These are phyloP conservation scores for Leccinum ponderosum DNA, from an alignment of 1,284 basidiomycete species.

Conservation along the genomic window DNA sequence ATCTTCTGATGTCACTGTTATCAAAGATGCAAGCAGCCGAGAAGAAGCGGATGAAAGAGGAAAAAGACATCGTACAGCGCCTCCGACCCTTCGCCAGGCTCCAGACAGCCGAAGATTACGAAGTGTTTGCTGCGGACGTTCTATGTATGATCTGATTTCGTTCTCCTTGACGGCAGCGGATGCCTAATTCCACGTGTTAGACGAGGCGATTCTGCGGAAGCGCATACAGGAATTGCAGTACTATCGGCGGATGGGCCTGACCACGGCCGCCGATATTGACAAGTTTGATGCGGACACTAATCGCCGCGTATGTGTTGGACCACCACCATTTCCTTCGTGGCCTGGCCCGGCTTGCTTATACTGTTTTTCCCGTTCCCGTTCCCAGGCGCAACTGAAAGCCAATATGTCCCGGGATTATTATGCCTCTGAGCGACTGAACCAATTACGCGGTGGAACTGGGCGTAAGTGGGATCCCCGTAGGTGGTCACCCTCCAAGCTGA, in stretches of 20 bases:
- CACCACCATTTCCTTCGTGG: not conserved
- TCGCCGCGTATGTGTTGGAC: constrained; percentile 59
- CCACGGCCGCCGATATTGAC: constrained; percentile 83
- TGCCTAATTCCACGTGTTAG: constrained; percentile 40
- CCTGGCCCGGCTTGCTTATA: not conserved
- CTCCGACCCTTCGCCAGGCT: constrained; percentile 92
- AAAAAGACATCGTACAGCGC: constrained; percentile 87
- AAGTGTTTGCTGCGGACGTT: constrained; percentile 86
- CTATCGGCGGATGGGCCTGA: constrained; percentile 83
- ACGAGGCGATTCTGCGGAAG: constrained; percentile 83
- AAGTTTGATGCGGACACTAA: constrained; percentile 78
- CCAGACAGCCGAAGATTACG: constrained; percentile 92
- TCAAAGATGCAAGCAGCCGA: constrained; percentile 85
- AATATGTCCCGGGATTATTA: constrained; percentile 57
- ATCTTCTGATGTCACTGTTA: not conserved
- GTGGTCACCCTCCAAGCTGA: not conserved
- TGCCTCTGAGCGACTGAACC: constrained; percentile 50
- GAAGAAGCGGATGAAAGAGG: constrained; percentile 89
- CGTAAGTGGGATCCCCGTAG: constrained; percentile 39
- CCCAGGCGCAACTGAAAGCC: constrained; percentile 60
- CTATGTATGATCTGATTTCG: constrained; percentile 60
- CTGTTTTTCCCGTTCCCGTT: not conserved
- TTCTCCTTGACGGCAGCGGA: not conserved
- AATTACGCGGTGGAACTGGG: constrained; percentile 47
- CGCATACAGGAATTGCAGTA: constrained; percentile 88